Percentiles rank a stretch among this genome's conserved stretches.
These are phyloP conservation scores for Entomortierella beljakovae DNA, from an alignment of 192 early-diverging fungal genomes.

Conservation along the genomic window DNA sequence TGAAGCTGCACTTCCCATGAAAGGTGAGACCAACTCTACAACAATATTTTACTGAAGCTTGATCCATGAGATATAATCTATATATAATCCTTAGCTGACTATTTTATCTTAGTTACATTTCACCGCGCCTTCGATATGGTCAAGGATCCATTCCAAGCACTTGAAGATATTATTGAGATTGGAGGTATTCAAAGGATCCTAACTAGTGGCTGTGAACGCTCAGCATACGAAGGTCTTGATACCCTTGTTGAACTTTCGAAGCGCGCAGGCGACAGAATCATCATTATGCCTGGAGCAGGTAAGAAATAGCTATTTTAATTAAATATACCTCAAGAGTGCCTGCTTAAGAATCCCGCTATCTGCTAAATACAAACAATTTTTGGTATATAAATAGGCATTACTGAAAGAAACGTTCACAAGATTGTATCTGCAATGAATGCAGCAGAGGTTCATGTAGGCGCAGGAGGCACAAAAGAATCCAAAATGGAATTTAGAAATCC, in stretches of 20 bases:
- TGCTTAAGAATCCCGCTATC: no score
- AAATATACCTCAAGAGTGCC: not conserved
- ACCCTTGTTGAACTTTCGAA: slow-evolving; percentile 57
- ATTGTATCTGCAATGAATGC: slow-evolving; percentile 49
- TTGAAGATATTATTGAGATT: slow-evolving; percentile 67
- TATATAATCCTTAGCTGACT: not conserved
- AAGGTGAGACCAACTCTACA: slow-evolving; percentile 31
- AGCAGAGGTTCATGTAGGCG: slow-evolving; percentile 69
- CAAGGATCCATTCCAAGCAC: slow-evolving; percentile 64
- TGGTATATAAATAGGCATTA: slow-evolving; percentile 50
- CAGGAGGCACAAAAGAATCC: slow-evolving; percentile 45
- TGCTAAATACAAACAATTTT: not conserved
- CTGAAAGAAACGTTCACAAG: slow-evolving; percentile 61
- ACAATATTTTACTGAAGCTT: no score
- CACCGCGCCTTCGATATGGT: slow-evolving; percentile 79
- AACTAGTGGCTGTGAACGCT: slow-evolving; percentile 70
- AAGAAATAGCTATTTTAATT: not conserved
- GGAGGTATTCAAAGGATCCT: slow-evolving; percentile 73
- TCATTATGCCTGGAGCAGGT: slow-evolving; percentile 73
- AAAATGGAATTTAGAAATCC: slow-evolving; percentile 51
- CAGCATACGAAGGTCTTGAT: slow-evolving; percentile 67
- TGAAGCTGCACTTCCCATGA: slow-evolving; percentile 61
- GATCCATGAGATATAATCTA: not conserved
- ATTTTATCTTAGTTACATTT: slow-evolving; percentile 63
- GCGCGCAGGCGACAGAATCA: slow-evolving; percentile 56